These are phyloP conservation scores for Sphenostylis stenocarpa DNA, from an alignment of 306 rosid genomes.

Conservation along the genomic window DNA sequence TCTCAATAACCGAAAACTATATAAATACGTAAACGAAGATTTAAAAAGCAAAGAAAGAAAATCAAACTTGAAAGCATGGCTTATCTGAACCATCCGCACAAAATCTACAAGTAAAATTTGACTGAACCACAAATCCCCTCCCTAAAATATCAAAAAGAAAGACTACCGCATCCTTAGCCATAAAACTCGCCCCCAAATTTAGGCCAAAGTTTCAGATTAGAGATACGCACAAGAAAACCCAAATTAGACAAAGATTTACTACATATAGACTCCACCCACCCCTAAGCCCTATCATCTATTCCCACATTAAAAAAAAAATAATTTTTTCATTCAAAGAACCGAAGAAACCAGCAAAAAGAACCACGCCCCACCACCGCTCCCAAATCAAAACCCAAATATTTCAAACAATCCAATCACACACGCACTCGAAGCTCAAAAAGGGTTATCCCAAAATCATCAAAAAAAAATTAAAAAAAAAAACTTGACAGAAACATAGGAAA, in stretches of 20 bases:
- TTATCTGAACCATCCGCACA: slow-evolving; percentile 40
- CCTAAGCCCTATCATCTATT: slow-evolving; percentile 29
- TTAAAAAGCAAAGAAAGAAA: slow-evolving; percentile 7
- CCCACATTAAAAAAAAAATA: neutral
- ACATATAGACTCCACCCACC: slow-evolving; percentile 34
- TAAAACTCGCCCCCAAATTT: slow-evolving; percentile 50
- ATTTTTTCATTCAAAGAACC: neutral
- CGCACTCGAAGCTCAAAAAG: slow-evolving; percentile 20
- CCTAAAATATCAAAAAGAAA: slow-evolving; percentile 38
- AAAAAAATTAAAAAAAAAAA: neutral
- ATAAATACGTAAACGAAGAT: slow-evolving; percentile 19
- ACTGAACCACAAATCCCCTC: slow-evolving; percentile 47
- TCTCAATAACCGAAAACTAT: slow-evolving; percentile 26
- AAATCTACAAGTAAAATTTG: slow-evolving; percentile 44
- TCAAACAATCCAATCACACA: slow-evolving; percentile 18
- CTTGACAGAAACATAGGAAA: neutral
- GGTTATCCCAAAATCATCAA: slow-evolving; percentile 1
- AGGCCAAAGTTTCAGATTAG: slow-evolving; percentile 39
- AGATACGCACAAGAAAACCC: slow-evolving; percentile 37
- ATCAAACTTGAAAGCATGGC: slow-evolving; percentile 29
- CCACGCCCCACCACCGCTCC: slow-evolving; percentile 26
- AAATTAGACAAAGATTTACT: slow-evolving; percentile 38
- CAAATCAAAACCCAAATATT: slow-evolving; percentile 3
- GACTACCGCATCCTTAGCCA: slow-evolving; percentile 36
- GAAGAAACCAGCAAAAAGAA: slow-evolving; percentile 10